Conservation (phyloP, 192 early-diverging fungal genomes). For the Coemansia sp. region DNA sequence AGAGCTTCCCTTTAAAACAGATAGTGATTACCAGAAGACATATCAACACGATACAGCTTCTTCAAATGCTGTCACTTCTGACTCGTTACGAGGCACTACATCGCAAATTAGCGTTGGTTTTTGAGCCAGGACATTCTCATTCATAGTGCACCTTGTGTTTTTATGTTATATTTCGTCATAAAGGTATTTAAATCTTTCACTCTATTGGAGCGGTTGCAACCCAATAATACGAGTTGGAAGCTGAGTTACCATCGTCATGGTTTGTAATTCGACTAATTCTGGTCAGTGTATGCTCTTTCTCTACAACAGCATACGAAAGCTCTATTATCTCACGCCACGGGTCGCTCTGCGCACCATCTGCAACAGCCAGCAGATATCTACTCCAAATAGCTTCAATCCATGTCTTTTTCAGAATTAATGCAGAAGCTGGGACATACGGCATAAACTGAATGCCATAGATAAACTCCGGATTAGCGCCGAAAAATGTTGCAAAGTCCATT, state of each 20-base stretch:
- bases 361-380: constrained; percentile 13
- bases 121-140: no score
- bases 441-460: constrained; percentile 58
- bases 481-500: constrained; percentile 44
- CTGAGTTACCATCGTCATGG: constrained; percentile 58
- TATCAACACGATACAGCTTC: neutral
- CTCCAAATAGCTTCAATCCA: constrained; percentile 51
- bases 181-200: no score
- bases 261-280: constrained; percentile 10
- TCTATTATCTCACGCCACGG: constrained; percentile 51
- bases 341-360: constrained; percentile 21
- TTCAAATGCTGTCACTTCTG: no score
- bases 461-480: constrained; percentile 49
- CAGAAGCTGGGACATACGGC: constrained; percentile 51
- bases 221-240: constrained; percentile 56
- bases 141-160: neutral
- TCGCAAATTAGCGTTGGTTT: no score
- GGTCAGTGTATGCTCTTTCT: constrained; percentile 35
- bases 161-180: neutral
- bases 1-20: neutral
- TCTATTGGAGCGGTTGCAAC: constrained; percentile 39
- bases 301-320: constrained; percentile 45
- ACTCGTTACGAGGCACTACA: no score
- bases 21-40: constrained; percentile 4
- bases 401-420: constrained; percentile 35